Base-by-base conservation (phyloP, 371 early-diverging fungal species). In the Syncephalastrum racemosum region DNA sequence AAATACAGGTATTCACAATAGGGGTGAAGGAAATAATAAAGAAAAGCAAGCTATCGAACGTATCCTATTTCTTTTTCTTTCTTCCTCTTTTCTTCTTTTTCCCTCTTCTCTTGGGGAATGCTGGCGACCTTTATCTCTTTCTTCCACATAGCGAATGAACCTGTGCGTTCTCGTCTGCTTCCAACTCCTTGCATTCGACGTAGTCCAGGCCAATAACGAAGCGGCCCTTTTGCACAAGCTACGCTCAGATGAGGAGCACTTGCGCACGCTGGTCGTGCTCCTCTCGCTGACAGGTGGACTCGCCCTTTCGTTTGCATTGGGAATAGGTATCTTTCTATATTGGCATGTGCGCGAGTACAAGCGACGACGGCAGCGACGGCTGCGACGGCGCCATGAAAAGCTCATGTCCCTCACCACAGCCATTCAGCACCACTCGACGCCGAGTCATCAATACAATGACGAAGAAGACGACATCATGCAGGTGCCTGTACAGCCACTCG, bases 211-310 rank as follows among this genome's bases (percentile, higher is more conserved):
- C 36, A 31, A 31, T 31, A 51, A 52, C 39, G 53, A 52, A 15
- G 53, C 52, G 24, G 41, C 53, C 12, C 27, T 53, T 31, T 53
- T 59, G 2, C 15, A 46, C 20, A 59, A 46, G 45, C 22, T 64
- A n/a, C 57, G 53, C 8, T 39, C 47, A 6, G 58, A 66, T n/a
- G 66, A 66, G 39, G 39, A 36, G n/a, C 61, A 60, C 45, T 23
- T 66, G 16, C 57, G 66, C 12, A 52, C 48, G 4, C 50, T 66
- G 14, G 66, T 54, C 15, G 66, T 66, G 16, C 39, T 66, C 16
- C 50, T 66, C 16, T 66, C 66, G 3, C 43, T 66, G 46, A 46
- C 66, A 16, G 66, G 66, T 31, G 66, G 66, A 12, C 42, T 66
- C 5, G 66, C 51, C 12, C 20, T 66, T 8, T 57, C 66, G 5